These are phyloP conservation scores for Pythium dissimile DNA, from an alignment of 352 stramenopile genomes.

Conservation along the genomic window DNA sequence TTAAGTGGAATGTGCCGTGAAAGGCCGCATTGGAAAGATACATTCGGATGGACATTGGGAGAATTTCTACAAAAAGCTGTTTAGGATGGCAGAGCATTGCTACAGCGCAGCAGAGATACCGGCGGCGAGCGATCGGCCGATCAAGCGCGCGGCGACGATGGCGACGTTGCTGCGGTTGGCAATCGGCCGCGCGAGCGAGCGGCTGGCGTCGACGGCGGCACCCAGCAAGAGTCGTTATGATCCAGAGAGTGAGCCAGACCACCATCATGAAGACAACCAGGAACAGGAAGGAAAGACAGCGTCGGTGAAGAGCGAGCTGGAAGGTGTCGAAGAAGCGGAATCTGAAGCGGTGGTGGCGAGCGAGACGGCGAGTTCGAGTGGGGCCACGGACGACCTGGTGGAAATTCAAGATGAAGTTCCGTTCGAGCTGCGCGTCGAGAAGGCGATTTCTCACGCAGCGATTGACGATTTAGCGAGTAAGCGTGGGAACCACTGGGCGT, in stretches of 20 bases:
- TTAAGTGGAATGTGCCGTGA: conserved; percentile 12
- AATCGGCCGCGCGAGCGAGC: conserved; percentile 27
- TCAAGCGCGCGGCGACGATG: conserved; percentile 19
- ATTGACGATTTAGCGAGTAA: neutral
- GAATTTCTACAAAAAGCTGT: neutral
- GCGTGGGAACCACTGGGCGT: conserved; percentile 2
- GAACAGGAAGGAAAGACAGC: neutral
- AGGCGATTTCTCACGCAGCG: neutral
- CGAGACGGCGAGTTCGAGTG: conserved; percentile 10
- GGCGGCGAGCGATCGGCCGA: neutral
- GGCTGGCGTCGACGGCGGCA: neutral
- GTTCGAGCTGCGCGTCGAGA: neutral
- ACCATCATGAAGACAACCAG: neutral
- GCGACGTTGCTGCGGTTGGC: conserved; percentile 42
- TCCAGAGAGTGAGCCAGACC: too few species aligned
- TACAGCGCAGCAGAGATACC: too few species aligned
- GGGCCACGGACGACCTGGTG: neutral
- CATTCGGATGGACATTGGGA: neutral
- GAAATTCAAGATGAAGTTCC: neutral
- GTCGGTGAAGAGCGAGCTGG: too few species aligned
- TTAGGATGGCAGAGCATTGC: too few species aligned
- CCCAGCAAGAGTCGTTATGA: too few species aligned
- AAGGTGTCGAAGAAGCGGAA: neutral
- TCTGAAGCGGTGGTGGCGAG: neutral
- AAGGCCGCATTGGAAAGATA: conserved; percentile 20